Evolutionary conservation across 2,329 filamentous ascomycete species (phyloP), one percentile per base, ranked within the genome.

Genomic region (Talaromyces atroroseus): DNA sequence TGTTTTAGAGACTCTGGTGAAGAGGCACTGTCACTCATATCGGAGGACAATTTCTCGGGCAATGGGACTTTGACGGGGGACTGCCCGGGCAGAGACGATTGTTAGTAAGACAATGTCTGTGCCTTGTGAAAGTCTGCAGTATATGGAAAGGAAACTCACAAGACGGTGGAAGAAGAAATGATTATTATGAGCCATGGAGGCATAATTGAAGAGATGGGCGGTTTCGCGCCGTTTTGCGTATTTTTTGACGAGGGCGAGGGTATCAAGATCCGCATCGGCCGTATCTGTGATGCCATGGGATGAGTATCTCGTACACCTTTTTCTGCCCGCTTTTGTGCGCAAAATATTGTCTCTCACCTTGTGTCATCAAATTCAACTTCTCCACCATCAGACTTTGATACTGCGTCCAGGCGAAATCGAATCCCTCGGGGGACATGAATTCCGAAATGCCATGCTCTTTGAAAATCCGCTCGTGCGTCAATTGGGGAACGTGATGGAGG

Each of bases 141-240:
- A 11, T 11, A 36, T 7, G 18, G 26, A 21, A n/a, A 14, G 21
- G 1, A 3, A 55, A 34, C 73, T 68, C 23, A 75, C 73, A 64
- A 79, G 64, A 62, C 71, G 72, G 61, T 75, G 75, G 68, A 78
- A 79, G 69, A 77, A 79, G 62, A 78, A 77, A 71, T 85, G 81
- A 73, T 85, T 96, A 83, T 97, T 97, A 81, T 89, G 88, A 56
- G 90, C 89, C 89, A 95, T 95, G 65, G 90, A 95, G 72, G 94
- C 94, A 72, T 95, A 84, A 82, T 97, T 99, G 85, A 99, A 99
- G 70, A 87, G 78, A 64, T 86, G 80, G 44, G 94, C 94, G 61
- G 82, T 80, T 63, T 80, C 80, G 46, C 92, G 87, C 67, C 94
- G 83, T 72, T 91, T 90, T 59, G 92, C 89, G 58, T 87, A 87